phyloP scores from a whole-genome alignment of 148 eudicot species.

The Silene conica region DNA sequence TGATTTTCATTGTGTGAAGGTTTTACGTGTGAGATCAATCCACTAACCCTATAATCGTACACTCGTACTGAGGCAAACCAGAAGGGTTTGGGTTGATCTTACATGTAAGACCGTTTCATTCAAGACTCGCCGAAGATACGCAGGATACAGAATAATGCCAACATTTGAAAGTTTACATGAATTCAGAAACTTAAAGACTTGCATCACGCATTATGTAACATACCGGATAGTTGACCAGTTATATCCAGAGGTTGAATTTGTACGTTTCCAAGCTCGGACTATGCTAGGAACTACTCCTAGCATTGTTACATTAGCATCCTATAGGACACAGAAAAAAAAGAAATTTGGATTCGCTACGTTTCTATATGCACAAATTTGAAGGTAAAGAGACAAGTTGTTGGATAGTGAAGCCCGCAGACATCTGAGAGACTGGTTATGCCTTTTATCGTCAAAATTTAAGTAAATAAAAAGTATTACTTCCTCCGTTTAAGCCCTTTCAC shows the following conservation, averaged over 20 bases:
- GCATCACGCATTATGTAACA: conserved; percentile 18
- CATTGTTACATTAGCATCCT: conserved; percentile 98
- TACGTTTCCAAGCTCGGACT: conserved; percentile 82
- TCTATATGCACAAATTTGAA: not conserved
- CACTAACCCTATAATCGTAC: no score
- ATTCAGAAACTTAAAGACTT: not conserved
- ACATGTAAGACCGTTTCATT: no score
- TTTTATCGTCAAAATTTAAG: no score
- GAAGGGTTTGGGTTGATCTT: no score
- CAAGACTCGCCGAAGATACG: no score
- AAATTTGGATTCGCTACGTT: not conserved
- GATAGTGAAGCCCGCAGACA: not conserved
- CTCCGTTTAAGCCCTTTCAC: no score
- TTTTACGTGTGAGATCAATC: no score
- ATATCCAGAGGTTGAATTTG: conserved; percentile 59
- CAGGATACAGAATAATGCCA: not conserved
- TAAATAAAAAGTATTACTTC: no score
- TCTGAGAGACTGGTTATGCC: not conserved
- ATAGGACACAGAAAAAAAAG: conserved; percentile 8
- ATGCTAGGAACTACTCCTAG: conserved; percentile 93
- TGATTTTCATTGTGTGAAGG: not conserved
- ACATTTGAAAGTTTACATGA: not conserved
- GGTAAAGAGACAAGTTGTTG: not conserved
- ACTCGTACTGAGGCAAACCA: no score
- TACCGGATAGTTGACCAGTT: conserved; percentile 97